Conservation (phyloP, 495 filamentous ascomycete species). For the Hypoxylon fuscum region DNA sequence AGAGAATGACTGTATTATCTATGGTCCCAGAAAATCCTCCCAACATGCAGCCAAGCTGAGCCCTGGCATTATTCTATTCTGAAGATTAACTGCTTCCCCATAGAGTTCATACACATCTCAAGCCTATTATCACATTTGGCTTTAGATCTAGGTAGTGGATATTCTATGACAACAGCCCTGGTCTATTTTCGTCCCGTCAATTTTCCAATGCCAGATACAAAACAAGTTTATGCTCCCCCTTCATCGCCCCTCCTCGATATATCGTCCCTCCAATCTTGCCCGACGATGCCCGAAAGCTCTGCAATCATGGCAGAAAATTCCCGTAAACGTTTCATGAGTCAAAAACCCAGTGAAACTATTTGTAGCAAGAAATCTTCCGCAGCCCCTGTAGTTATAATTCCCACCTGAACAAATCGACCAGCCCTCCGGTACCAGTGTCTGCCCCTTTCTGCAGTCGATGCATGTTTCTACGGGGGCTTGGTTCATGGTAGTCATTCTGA, state of each 20-base stretch:
- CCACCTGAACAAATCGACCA: conserved; percentile 19
- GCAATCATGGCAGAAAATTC: conserved; percentile 23
- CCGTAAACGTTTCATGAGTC: conserved; percentile 2
- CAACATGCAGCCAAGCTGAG: no score
- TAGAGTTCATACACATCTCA: no score
- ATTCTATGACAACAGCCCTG: no score
- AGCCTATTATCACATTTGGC: no score
- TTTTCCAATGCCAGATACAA: no score
- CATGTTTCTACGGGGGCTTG: conserved; percentile 22
- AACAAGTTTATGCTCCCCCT: no score
- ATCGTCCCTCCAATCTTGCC: conserved; percentile 12
- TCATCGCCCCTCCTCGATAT: conserved; percentile 4
- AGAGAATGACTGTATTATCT: no score
- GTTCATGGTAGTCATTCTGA: background rate
- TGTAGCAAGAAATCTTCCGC: conserved; percentile 23
- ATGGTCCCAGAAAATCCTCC: no score
- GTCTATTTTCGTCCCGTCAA: no score
- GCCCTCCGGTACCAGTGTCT: background rate
- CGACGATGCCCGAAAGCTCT: conserved; percentile 15
- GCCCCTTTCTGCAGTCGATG: conserved; percentile 12
- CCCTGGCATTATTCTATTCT: no score
- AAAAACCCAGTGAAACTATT: conserved; percentile 2
- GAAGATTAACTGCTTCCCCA: no score
- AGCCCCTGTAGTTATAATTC: conserved; percentile 17
- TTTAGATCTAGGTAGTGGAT: no score